Percentiles rank a stretch among this genome's conserved stretches.
Evolutionary conservation across 441 rosid genomes (phyloP).

Genomic region (Dalechampia spathulata): DNA sequence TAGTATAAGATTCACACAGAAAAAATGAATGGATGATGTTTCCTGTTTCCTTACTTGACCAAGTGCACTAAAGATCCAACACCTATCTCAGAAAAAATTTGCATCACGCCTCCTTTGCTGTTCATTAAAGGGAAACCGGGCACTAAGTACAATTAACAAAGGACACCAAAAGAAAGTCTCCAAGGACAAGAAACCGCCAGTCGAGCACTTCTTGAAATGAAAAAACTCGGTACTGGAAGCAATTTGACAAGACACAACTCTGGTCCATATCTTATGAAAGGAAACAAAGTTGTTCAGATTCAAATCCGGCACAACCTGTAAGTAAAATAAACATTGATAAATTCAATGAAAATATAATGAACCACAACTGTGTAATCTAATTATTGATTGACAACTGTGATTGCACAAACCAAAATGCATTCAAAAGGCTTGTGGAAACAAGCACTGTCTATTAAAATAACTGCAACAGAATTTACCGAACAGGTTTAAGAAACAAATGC

Average conservation of each 20-base stretch:
- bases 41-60: constrained; percentile 34
- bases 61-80: constrained; percentile 45
- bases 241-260: constrained; percentile 51
- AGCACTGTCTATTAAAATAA: too few relatives aligned
- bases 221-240: constrained; percentile 54
- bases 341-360: background rate
- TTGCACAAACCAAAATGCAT: background rate
- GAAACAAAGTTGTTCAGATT: constrained; percentile 31
- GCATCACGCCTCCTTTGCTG: constrained; percentile 58
- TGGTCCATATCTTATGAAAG: constrained; percentile 62
- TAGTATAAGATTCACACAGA: background rate
- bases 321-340: constrained; percentile 3
- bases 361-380: background rate
- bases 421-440: too few relatives aligned
- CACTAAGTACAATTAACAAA: constrained; percentile 92
- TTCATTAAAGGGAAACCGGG: constrained; percentile 32
- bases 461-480: too few relatives aligned
- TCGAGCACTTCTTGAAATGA: constrained; percentile 87
- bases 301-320: constrained; percentile 52
- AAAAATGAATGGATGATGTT: background rate
- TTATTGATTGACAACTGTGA: background rate
- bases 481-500: too few relatives aligned
- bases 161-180: constrained; percentile 75
- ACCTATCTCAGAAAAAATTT: constrained; percentile 48
- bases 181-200: constrained; percentile 69